Conservation (phyloP, 2,329 filamentous ascomycete species). For the Aureobasidium namibiae region DNA sequence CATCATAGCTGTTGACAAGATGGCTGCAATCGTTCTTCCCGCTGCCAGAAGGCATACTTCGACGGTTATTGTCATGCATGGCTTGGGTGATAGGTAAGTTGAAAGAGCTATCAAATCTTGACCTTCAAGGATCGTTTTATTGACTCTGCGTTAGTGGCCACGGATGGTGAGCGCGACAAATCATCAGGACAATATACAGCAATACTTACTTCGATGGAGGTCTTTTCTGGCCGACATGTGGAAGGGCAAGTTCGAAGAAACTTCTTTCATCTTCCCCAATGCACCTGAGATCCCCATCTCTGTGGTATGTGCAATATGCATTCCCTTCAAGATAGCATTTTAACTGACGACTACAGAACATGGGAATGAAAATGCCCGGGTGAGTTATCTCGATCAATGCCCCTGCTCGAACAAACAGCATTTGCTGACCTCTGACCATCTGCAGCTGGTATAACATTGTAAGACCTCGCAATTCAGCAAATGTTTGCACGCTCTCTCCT, state of each 20-base stretch:
- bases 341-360: background rate
- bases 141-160: conserved; percentile 39
- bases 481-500: conserved; percentile 16
- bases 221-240: conserved; percentile 78
- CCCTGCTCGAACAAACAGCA: background rate
- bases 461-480: conserved; percentile 32
- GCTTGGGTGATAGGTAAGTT: conserved; percentile 67
- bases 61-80: conserved; percentile 90
- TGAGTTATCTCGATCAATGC: background rate
- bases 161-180: conserved; percentile 52
- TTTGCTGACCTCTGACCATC: background rate
- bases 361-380: conserved; percentile 10
- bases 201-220: conserved; percentile 32
- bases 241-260: conserved; percentile 75
- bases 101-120: background rate
- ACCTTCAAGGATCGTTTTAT: background rate
- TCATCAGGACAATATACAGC: background rate
- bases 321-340: background rate
- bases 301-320: conserved; percentile 45
- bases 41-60: conserved; percentile 79
- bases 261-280: conserved; percentile 90
- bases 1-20: background rate
- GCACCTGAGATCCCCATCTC: conserved; percentile 82
- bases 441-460: conserved; percentile 71
- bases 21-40: conserved; percentile 60